Evolutionary conservation across 75 land plant species (phyloP), one percentile per base, ranked within the genome.

Genomic region (Pinus taeda): DNA sequence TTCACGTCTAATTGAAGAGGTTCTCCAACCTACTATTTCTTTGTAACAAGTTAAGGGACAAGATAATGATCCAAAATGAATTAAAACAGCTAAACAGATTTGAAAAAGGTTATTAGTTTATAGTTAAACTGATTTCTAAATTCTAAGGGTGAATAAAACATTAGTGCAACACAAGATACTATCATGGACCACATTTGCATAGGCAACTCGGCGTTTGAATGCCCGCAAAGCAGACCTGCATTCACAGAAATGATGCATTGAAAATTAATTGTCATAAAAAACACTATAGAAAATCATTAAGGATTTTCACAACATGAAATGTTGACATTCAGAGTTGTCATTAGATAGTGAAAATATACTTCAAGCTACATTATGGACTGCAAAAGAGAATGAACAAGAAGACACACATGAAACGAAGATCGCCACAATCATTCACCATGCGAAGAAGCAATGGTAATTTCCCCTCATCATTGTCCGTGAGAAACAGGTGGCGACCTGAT

Each of bases 1-100:
- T 73, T 86, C 85, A 6, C 95, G 87, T 74, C 99, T 87, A 71
- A 96, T 90, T 42, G 92, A 95, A 74, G 99, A 84, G 62, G 99
- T 96, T 71, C 93, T 87, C 98, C 98, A 96, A 45, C 99, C 99
- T 59, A 96, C 97, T 74, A 96, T 85, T 79, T 94, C 99, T 96
- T 59, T 42, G 33, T 57, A 74, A 26, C 12, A 75, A 60, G 73
- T 81, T 15, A 85, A 78, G 77, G 76, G 64, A 60, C 75, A 81
- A 72, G 79, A 9, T 36, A 21, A 42, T 17, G 1, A 76, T n/a
- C 39, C 30, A 13, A 45, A 37, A 30, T 29, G 62, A 58, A 53
- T 29, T 56, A 57, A 14, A 57, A 58, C 53, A 21, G 2, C 29
- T 60, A 42, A 22, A 76, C 57, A 15, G 62, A 22, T 18, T 37